Evolutionary conservation across 352 stramenopile genomes (phyloP).

Genomic region (Globisporangium cystogenes): DNA sequence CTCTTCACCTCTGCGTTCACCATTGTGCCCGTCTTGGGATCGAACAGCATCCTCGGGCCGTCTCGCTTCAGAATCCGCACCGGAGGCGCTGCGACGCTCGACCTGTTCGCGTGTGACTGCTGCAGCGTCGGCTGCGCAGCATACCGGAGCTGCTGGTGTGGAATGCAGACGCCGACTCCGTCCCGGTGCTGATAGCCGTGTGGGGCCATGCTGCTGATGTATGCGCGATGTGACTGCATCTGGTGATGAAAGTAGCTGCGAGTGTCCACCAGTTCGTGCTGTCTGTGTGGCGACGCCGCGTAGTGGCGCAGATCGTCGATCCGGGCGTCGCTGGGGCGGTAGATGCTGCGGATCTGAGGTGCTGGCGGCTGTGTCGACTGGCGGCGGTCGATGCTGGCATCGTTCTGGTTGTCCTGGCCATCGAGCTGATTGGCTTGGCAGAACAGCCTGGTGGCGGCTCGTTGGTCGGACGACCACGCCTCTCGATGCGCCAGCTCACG

Average conservation of each 20-base stretch:
- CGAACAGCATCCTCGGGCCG: conserved; percentile 62
- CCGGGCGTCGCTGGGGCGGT: conserved; percentile 7
- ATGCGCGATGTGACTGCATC: background rate
- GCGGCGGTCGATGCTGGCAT: too few relatives aligned
- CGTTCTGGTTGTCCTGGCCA: background rate
- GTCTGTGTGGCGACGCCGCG: background rate
- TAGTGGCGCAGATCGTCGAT: conserved; percentile 3
- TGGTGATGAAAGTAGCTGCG: background rate
- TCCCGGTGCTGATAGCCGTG: background rate
- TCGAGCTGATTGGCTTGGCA: background rate
- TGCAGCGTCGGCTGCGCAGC: background rate
- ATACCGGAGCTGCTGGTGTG: too few relatives aligned
- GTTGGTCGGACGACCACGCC: background rate
- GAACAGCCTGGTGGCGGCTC: background rate
- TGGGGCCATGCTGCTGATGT: background rate
- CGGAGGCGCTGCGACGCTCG: conserved; percentile 2
- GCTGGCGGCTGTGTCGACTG: background rate
- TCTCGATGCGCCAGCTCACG: conserved; percentile 21
- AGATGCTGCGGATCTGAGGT: background rate
- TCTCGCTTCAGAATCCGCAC: conserved; percentile 53
- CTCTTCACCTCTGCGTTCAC: conserved; percentile 28
- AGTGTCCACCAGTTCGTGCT: background rate
- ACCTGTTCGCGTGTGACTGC: background rate
- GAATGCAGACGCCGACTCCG: too few relatives aligned
- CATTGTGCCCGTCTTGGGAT: conserved; percentile 60